phyloP scores from a whole-genome alignment of 164 flowering plant species.

The Annona squamosa region DNA sequence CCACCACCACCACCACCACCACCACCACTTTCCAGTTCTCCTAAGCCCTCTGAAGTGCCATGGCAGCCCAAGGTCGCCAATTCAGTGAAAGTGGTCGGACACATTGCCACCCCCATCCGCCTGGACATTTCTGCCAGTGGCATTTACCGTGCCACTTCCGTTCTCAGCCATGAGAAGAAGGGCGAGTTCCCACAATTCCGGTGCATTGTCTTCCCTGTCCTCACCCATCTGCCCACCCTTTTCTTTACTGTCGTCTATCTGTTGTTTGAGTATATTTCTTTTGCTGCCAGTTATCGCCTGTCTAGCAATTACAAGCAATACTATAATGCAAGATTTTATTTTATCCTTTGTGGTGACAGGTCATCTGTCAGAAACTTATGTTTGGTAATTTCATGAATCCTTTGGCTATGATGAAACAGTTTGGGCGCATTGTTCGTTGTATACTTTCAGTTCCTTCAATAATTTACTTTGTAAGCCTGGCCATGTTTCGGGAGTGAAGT shows the following conservation, averaged over 20 bases:
- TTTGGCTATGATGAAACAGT: no score
- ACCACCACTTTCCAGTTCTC: slow-evolving; percentile 14
- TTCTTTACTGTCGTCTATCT: neutral
- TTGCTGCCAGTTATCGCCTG: neutral
- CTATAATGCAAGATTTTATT: no score
- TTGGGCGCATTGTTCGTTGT: no score
- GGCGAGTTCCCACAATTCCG: slow-evolving; percentile 12
- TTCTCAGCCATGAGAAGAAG: slow-evolving; percentile 28
- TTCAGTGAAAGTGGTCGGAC: slow-evolving; percentile 47
- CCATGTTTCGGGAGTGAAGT: no score
- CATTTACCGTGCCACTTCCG: slow-evolving; percentile 46
- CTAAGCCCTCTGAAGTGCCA: slow-evolving; percentile 54
- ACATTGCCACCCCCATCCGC: slow-evolving; percentile 36
- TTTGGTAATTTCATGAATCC: no score
- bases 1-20: neutral
- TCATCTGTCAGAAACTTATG: no score
- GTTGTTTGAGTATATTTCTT: neutral
- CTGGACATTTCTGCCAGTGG: slow-evolving; percentile 37
- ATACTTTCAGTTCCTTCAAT: no score
- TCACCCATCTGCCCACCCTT: neutral
- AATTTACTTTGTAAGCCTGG: no score
- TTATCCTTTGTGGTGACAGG: no score
- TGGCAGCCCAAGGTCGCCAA: slow-evolving; percentile 57
- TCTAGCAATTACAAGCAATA: no score
- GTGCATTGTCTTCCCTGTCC: slow-evolving; percentile 4